Conservation (phyloP, 1,284 basidiomycete genomes). For the Papiliotrema flavescens region DNA sequence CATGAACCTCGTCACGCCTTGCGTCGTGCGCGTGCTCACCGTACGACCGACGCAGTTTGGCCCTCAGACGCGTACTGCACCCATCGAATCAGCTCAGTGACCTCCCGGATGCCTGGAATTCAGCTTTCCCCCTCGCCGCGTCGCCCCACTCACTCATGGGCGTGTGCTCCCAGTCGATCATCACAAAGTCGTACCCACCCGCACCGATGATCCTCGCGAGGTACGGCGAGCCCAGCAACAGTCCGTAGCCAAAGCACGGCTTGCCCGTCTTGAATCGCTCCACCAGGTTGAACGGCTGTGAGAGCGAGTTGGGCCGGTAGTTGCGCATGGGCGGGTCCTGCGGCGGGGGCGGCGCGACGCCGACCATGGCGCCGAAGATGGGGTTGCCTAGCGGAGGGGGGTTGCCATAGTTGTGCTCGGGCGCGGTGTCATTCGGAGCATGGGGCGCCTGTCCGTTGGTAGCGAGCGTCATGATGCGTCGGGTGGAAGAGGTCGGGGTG, state of each 20-base stretch:
- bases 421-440: too few relatives aligned
- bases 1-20: slow-evolving; percentile 4
- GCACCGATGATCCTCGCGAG: slow-evolving; percentile 12
- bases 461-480: too few relatives aligned
- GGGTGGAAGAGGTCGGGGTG: too few relatives aligned
- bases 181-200: slow-evolving; percentile 14
- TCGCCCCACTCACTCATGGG: slow-evolving; percentile 17
- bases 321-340: slow-evolving; percentile 14
- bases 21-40: slow-evolving; percentile 3
- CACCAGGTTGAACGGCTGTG: slow-evolving; percentile 14
- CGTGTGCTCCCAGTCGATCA: slow-evolving; percentile 30
- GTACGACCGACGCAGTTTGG: slow-evolving; percentile 16
- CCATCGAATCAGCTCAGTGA: slow-evolving; percentile 21
- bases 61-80: slow-evolving; percentile 20
- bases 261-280: slow-evolving; percentile 10
- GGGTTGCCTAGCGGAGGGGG: slow-evolving; percentile 14
- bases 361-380: slow-evolving; percentile 7
- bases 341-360: slow-evolving; percentile 8
- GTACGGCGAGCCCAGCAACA: slow-evolving; percentile 2
- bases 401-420: slow-evolving; percentile 4
- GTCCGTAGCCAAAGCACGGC: slow-evolving; percentile 1
- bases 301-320: slow-evolving; percentile 9
- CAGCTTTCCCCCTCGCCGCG: neutral
- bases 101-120: slow-evolving; percentile 10
- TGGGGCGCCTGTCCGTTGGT: too few relatives aligned